Conservation (phyloP, 306 rosid genomes). For the Casuarina glauca region DNA sequence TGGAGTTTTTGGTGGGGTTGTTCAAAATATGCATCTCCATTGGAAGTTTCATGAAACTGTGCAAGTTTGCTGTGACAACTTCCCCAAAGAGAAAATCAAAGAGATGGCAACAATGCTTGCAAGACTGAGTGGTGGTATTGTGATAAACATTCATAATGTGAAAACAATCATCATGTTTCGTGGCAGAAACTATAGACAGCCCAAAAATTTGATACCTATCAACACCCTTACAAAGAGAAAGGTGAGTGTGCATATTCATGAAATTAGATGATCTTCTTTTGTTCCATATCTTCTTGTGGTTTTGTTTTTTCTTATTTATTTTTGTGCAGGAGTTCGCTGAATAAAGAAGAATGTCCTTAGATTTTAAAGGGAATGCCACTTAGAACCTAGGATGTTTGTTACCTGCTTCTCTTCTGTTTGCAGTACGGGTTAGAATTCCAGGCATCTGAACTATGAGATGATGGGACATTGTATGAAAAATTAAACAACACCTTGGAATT, state of each 20-base stretch:
- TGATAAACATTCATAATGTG: conserved; percentile 74
- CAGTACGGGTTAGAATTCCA: not conserved
- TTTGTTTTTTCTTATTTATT: conserved; percentile 1
- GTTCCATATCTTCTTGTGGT: not conserved
- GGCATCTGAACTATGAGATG: not conserved
- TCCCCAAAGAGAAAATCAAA: conserved; percentile 93
- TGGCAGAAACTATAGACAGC: conserved; percentile 96
- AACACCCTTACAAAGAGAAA: conserved; percentile 98
- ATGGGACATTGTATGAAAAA: not conserved
- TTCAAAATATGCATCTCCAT: conserved; percentile 97
- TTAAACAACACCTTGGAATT: not conserved
- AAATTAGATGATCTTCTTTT: conserved; percentile 5
- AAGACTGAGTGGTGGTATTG: conserved; percentile 93
- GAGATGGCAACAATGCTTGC: conserved; percentile 98
- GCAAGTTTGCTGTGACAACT: conserved; percentile 98
- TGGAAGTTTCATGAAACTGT: conserved; percentile 99
- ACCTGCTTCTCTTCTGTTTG: not conserved
- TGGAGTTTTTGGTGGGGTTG: conserved; percentile 99
- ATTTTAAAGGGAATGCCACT: not conserved
- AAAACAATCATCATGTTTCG: conserved; percentile 98
- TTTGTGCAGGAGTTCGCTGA: not conserved
- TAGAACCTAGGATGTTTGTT: not conserved
- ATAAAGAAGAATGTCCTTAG: not conserved
- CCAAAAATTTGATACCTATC: conserved; percentile 89
- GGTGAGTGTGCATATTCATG: conserved; percentile 47